Evolutionary conservation across 176 grass and related monocot species (phyloP), one percentile per base, ranked within the genome.

Genomic region (Saccharum spontaneum): DNA sequence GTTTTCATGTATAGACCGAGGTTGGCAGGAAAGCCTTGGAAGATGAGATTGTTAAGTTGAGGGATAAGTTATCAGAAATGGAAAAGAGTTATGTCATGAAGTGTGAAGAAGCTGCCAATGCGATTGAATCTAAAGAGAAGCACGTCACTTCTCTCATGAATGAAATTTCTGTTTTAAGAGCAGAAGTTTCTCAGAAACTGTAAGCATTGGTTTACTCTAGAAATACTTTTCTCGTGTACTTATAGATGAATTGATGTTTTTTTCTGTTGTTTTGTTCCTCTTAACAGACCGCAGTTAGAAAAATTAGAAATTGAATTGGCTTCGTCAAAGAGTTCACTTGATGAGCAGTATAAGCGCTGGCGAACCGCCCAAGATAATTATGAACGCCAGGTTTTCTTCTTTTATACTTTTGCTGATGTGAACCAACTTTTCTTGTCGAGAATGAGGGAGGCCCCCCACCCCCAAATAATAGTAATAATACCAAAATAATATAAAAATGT

Each of bases 101-200:
- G 71, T 96, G 90, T 90, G 84, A 94, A 86, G 93, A 96, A 88
- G 82, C 84, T 86, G 74, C 83, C 48, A 80, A 62, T 63, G 75
- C 80, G 55, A 82, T 89, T 59, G 97, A 99, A 86, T 85, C 87
- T 69, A 99, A 94, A 92, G 94, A 99, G 71, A 99, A 92, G 76
- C 87, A 92, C 49, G 11, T 88, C 37, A 92, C 79, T 85, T 85
- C 88, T 54, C 83, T 94, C 75, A 89, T 87, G 83, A 82, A 85
- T 79, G 93, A 99, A 44, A 89, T 87, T 89, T 88, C 86, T 8
- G 64, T 76, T 70, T 49, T 99, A 54, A 89, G 85, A 84, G 79
- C 81, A 86, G 91, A 92, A 89, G 84, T 99, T 75, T 79, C 86
- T 77, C 71, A 94, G 67, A 96, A 88, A 91, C 17, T 84, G 97